A percentile compares a stretch with the other conserved stretches of the same genome.
Evolutionary conservation across 2,329 filamentous ascomycete species (phyloP).

Genomic region (Phaeosphaeriaceae sp.): DNA sequence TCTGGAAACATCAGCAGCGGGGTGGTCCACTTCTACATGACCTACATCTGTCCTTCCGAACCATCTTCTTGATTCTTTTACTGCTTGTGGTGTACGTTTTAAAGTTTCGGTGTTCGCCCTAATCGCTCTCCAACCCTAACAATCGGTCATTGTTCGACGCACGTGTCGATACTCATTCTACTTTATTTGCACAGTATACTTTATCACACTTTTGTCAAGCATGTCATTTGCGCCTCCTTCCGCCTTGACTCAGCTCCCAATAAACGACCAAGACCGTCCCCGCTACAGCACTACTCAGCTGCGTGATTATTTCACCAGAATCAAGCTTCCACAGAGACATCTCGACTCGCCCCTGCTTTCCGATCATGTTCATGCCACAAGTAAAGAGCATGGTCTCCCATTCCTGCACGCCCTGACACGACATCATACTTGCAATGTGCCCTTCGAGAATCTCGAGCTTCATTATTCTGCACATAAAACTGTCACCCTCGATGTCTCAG

Average conservation of each 20-base stretch:
- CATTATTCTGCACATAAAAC: conserved; percentile 46
- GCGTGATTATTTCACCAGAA: conserved; percentile 9
- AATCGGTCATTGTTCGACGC: too few relatives aligned
- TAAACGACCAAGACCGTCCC: conserved; percentile 11
- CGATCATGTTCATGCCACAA: conserved; percentile 3
- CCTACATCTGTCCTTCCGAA: too few relatives aligned
- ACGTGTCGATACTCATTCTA: too few relatives aligned
- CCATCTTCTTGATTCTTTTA: too few relatives aligned
- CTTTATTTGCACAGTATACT: too few relatives aligned
- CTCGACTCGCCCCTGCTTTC: conserved; percentile 9
- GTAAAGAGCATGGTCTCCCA: conserved; percentile 6
- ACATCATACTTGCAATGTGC: conserved; percentile 7
- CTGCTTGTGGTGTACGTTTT: too few relatives aligned
- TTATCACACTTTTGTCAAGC: not conserved
- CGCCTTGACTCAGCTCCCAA: conserved; percentile 8
- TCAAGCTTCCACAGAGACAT: conserved; percentile 7
- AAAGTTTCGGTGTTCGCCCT: too few relatives aligned
- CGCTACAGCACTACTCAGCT: conserved; percentile 8
- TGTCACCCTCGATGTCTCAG: conserved; percentile 55
- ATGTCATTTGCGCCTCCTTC: not conserved
- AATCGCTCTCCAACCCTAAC: too few relatives aligned
- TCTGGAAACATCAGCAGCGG: not conserved
- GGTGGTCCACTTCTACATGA: not conserved
- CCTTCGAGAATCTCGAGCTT: conserved; percentile 20
- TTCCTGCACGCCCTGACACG: conserved; percentile 11